phyloP scores from a whole-genome alignment of 345 rosid species.

The Arabis hirsuta region DNA sequence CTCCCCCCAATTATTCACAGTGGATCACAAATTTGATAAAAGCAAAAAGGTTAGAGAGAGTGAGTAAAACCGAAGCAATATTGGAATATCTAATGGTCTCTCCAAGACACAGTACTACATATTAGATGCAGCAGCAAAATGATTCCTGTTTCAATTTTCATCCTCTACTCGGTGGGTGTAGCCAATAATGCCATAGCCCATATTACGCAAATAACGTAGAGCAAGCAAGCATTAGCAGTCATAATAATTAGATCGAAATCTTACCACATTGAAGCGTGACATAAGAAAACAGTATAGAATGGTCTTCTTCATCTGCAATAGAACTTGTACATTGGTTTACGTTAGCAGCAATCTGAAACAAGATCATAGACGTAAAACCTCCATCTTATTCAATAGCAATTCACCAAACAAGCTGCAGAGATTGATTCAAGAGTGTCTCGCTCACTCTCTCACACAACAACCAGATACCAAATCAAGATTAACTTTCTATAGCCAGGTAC shows the following conservation, averaged over 20 bases:
- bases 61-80: conserved; percentile 41
- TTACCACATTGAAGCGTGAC: too few species aligned
- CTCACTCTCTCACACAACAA: too few species aligned
- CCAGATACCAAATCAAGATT: too few species aligned
- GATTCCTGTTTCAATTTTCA: conserved; percentile 13
- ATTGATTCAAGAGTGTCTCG: too few species aligned
- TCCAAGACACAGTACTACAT: conserved; percentile 1
- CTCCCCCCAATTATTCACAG: conserved; percentile 40
- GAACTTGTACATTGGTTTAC: too few species aligned
- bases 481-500: too few species aligned
- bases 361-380: too few species aligned
- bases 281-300: too few species aligned
- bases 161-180: neutral
- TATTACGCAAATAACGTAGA: neutral
- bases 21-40: conserved; percentile 35
- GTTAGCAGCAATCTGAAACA: too few species aligned
- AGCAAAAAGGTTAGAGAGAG: conserved; percentile 31
- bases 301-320: too few species aligned
- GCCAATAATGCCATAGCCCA: neutral
- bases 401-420: too few species aligned
- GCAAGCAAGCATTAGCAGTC: conserved; percentile 4
- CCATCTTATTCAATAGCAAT: too few species aligned
- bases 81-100: conserved; percentile 18
- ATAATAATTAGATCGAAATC: neutral
- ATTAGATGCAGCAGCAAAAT: conserved; percentile 17